These are phyloP conservation scores for Saccharum spontaneum DNA, from an alignment of 176 grass and related monocot species.

Conservation along the genomic window DNA sequence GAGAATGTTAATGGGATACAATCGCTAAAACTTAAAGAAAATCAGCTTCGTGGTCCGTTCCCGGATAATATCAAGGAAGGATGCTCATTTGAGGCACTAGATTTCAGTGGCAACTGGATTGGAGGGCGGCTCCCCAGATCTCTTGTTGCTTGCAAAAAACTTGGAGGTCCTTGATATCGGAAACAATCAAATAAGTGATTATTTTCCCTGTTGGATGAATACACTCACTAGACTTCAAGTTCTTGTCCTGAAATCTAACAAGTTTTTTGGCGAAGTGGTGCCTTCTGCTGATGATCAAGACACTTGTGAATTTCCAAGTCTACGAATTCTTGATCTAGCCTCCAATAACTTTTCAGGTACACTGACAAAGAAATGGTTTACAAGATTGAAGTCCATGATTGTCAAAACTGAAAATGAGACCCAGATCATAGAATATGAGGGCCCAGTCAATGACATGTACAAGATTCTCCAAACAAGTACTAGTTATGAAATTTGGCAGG, in stretches of 20 bases:
- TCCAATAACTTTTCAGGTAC: conserved; percentile 41
- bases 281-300: background rate
- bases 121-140: conserved; percentile 16
- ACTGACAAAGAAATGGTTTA: conserved; percentile 11
- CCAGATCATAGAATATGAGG: conserved; percentile 15
- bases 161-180: conserved; percentile 13
- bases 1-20: background rate
- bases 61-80: background rate
- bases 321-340: conserved; percentile 25
- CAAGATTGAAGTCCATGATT: conserved; percentile 19
- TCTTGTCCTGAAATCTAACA: conserved; percentile 15
- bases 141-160: background rate
- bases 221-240: conserved; percentile 17
- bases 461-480: conserved; percentile 21
- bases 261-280: conserved; percentile 4
- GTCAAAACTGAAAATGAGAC: background rate
- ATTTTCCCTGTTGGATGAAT: conserved; percentile 45
- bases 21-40: conserved; percentile 11
- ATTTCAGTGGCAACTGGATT: conserved; percentile 21
- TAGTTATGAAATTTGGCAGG: conserved; percentile 21
- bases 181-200: conserved; percentile 12
- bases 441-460: background rate
- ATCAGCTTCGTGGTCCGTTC: background rate
- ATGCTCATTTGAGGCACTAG: conserved; percentile 8
- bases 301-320: no score